Evolutionary conservation across 2,329 filamentous ascomycete genomes (phyloP), one percentile per base, ranked within the genome.

Genomic region (Zymoseptoria tritici): DNA sequence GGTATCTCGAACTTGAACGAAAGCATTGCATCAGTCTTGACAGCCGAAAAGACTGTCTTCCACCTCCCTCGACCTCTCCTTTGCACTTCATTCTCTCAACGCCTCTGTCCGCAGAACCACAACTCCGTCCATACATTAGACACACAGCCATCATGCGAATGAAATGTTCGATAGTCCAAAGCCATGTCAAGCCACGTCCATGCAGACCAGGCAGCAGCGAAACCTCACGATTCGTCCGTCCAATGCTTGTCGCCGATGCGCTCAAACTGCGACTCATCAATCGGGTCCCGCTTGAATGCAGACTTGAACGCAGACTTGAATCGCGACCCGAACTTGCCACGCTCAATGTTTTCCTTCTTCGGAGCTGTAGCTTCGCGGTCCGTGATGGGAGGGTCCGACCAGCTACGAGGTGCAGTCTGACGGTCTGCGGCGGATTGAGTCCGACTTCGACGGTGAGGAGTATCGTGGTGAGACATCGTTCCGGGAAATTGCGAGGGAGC

Each of bases 211-310:
- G n/a, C 52, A 22, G 29, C n/a, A 9, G n/a, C 26, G 36, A 55
- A 50, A 6, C 21, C 5, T 63, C 56, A 65, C 55, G 57, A 60
- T 19, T 71, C 68, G 6, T 72, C 70, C 8, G 70, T 66, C 70
- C 70, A 72, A 50, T 72, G 70, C 9, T 64, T 60, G 52, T 69
- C 68, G 0, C 60, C 62, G 13, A 72, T 70, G 4, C 57, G 58
- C 50, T 69, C 67, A 13, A 65, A 66, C 2, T 65, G 52, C 6
- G 54, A 58, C 13, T 70, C 64, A 29, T 72, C 66, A 7, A 70
- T 55, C 0, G 64, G 62, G 1, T 68, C 62, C 20, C 59, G 60
- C 22, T 63, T 66, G 60, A 72, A 72, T 11, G 71, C 64, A 7
- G 62, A 65, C 29, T 62, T 68, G 42, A 71, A 63, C 2, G 61